Evolutionary conservation across 176 grass and related monocot species (phyloP).

Genomic region (Paspalum vaginatum): DNA sequence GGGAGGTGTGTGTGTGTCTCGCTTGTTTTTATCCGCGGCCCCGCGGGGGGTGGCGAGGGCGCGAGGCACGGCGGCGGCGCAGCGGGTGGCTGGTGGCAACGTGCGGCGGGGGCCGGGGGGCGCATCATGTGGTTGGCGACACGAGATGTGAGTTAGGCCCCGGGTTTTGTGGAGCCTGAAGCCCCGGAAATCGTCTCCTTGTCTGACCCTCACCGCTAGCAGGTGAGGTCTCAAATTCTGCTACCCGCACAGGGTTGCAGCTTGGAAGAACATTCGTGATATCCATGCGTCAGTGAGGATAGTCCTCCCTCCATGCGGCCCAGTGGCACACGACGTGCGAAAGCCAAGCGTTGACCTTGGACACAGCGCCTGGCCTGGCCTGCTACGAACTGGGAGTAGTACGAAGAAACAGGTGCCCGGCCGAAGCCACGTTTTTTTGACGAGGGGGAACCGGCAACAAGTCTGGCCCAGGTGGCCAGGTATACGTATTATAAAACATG

Average conservation of each 20-base stretch:
- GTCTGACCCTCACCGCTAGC: not conserved
- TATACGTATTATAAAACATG: too few species aligned
- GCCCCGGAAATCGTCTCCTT: not conserved
- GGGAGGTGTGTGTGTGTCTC: not conserved
- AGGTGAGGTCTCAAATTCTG: not conserved
- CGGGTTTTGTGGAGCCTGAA: not conserved
- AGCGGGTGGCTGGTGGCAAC: not conserved
- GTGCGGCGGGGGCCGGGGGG: not conserved
- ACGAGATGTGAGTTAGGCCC: constrained; percentile 3
- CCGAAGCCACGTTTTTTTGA: not conserved
- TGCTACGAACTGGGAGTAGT: not conserved
- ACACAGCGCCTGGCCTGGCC: not conserved
- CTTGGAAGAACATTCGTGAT: not conserved
- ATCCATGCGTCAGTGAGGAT: not conserved
- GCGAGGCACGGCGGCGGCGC: not conserved
- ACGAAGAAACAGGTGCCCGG: not conserved
- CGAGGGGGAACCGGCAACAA: too few species aligned
- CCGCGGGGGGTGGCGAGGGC: too few species aligned
- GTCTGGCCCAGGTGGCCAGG: too few species aligned
- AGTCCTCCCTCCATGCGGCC: not conserved
- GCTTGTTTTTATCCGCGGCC: constrained; percentile 14
- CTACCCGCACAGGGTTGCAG: not conserved
- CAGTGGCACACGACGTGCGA: not conserved
- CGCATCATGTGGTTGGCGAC: not conserved
- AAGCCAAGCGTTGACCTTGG: constrained; percentile 19